Conservation (phyloP, 2,329 filamentous ascomycete species). For the Elsinoe ampelina region DNA sequence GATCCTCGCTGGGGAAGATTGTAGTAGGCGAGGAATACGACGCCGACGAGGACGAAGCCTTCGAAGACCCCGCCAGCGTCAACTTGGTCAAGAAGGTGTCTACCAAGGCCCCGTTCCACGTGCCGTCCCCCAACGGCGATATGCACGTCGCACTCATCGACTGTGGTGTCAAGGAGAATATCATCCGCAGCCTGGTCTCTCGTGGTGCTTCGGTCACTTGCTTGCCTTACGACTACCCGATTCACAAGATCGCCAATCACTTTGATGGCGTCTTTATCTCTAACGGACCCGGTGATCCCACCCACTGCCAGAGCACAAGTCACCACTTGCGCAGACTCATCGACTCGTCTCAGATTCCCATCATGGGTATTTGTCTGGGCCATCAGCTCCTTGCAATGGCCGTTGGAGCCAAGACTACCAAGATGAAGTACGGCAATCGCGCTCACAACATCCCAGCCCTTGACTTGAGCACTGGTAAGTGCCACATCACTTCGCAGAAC, state of each 20-base stretch:
- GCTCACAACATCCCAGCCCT: conserved; percentile 97
- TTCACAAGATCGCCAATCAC: conserved; percentile 96
- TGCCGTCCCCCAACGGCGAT: conserved; percentile 71
- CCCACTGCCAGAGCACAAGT: conserved; percentile 88
- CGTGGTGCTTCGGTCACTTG: conserved; percentile 87
- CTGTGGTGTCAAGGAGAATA: conserved; percentile 99
- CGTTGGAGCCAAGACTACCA: conserved; percentile 79
- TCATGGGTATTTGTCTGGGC: conserved; percentile 97
- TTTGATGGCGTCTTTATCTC: conserved; percentile 99
- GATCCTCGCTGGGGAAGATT: conserved; percentile 90
- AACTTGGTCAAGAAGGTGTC: conserved; percentile 93
- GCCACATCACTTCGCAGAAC: conserved; percentile 98
- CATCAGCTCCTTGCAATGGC: conserved; percentile 93
- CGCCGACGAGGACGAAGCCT: conserved; percentile 94
- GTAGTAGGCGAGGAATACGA: conserved; percentile 96
- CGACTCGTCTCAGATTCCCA: conserved; percentile 78
- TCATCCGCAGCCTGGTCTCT: conserved; percentile 84
- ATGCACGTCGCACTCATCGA: conserved; percentile 92
- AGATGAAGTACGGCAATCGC: conserved; percentile 98
- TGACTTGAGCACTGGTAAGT: conserved; percentile 89
- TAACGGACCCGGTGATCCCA: conserved; percentile 96
- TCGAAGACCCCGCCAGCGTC: conserved; percentile 88
- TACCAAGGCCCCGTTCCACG: conserved; percentile 96
- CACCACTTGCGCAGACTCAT: conserved; percentile 88
- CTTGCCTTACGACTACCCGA: conserved; percentile 93